Conservation (phyloP, 345 rosid genomes). For the Brassica incana region DNA sequence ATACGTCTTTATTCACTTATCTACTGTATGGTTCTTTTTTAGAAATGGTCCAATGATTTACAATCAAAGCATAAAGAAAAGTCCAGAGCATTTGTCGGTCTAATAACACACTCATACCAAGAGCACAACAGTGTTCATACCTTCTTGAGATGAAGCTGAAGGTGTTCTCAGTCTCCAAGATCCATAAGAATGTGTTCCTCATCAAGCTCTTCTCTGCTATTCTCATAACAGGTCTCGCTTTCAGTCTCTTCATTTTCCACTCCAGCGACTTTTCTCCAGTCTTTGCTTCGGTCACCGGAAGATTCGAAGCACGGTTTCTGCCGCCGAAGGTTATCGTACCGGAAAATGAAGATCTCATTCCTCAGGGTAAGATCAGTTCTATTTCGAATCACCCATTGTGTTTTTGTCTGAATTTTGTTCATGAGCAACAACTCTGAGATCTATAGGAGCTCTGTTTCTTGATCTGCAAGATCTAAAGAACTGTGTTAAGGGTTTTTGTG, state of each 20-base stretch:
- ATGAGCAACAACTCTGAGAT: constrained; percentile 22
- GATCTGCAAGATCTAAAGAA: constrained; percentile 20
- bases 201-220: constrained; percentile 52
- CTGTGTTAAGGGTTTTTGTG: neutral
- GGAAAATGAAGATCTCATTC: constrained; percentile 53
- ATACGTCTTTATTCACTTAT: neutral
- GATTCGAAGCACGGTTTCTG: constrained; percentile 17
- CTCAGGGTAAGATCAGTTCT: constrained; percentile 47
- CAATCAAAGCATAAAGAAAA: constrained; percentile 4
- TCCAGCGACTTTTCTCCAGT: constrained; percentile 30
- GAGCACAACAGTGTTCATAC: neutral
- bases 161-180: constrained; percentile 42
- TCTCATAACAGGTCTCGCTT: constrained; percentile 59
- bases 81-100: constrained; percentile 20
- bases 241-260: constrained; percentile 50
- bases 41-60: constrained; percentile 35
- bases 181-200: constrained; percentile 51
- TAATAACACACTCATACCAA: neutral
- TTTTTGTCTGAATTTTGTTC: neutral
- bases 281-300: constrained; percentile 30
- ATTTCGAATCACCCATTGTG: neutral
- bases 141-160: constrained; percentile 53
- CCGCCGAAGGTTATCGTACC: constrained; percentile 34
- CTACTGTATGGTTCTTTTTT: constrained; percentile 10
- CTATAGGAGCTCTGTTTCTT: constrained; percentile 7